Conservation (phyloP, 352 stramenopile genomes). For the Phytophthora lateralis region DNA sequence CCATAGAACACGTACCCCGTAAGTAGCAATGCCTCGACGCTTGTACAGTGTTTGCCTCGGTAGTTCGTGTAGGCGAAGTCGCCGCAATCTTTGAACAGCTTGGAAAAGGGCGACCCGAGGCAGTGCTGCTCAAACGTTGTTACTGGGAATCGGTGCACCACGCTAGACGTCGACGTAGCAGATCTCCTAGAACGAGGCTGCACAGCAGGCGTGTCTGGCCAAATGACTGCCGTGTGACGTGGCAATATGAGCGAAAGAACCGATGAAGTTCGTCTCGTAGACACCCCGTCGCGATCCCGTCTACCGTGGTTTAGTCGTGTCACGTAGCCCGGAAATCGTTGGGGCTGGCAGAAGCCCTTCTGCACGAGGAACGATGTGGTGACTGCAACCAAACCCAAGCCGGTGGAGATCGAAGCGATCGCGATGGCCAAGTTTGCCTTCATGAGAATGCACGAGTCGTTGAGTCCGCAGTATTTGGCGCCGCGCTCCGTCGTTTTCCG, state of each 20-base stretch:
- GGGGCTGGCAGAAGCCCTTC: slow-evolving; percentile 1
- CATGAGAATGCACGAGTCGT: slow-evolving; percentile 31
- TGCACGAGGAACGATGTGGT: slow-evolving; percentile 7
- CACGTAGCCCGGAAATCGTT: neutral
- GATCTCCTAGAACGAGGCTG: neutral
- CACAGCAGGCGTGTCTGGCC: neutral
- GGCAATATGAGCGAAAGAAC: neutral
- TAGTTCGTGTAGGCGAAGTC: slow-evolving; percentile 20
- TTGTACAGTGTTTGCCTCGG: slow-evolving; percentile 5
- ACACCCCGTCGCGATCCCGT: too few species aligned
- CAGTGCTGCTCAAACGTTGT: slow-evolving; percentile 27
- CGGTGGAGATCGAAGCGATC: neutral
- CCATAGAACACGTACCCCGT: slow-evolving; percentile 24
- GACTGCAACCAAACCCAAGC: slow-evolving; percentile 5
- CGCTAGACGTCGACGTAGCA: neutral
- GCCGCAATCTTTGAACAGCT: slow-evolving; percentile 29
- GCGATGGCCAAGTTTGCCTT: slow-evolving; percentile 17
- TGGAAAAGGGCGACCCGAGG: slow-evolving; percentile 18
- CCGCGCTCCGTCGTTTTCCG: slow-evolving; percentile 23
- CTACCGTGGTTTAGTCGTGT: neutral
- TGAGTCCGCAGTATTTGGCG: slow-evolving; percentile 34
- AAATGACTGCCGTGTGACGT: neutral
- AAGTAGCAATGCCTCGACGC: slow-evolving; percentile 20
- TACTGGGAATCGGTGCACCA: neutral
- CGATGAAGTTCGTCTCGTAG: neutral